Evolutionary conservation across 768 basidiomycete genomes (phyloP).

Genomic region (Lactifluus piperatus): DNA sequence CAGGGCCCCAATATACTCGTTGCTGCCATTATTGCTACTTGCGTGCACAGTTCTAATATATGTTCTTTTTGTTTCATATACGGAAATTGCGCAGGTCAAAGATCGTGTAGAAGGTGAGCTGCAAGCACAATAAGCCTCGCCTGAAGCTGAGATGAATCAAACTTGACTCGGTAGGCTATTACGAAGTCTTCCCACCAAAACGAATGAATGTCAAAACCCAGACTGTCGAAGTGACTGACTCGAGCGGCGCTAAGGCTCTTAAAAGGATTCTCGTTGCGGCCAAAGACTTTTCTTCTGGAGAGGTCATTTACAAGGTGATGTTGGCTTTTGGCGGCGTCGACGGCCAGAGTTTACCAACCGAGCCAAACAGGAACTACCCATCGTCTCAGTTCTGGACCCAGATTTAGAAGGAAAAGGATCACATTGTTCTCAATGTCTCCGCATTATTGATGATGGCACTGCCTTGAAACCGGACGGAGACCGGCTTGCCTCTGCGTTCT

Average conservation of each 20-base stretch:
- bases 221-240: slow-evolving; percentile 24
- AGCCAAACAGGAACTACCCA: slow-evolving; percentile 56
- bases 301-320: slow-evolving; percentile 66
- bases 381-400: slow-evolving; percentile 60
- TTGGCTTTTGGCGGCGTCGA: neutral
- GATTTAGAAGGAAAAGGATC: slow-evolving; percentile 62
- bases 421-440: slow-evolving; percentile 69
- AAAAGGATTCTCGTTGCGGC: slow-evolving; percentile 45
- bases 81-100: slow-evolving; percentile 42
- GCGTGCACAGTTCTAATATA: slow-evolving; percentile 49
- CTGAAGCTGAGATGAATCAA: slow-evolving; percentile 22
- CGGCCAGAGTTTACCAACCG: neutral
- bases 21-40: slow-evolving; percentile 21
- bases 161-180: slow-evolving; percentile 50
- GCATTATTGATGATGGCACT: slow-evolving; percentile 39
- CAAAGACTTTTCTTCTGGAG: slow-evolving; percentile 61
- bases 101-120: slow-evolving; percentile 68
- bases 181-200: slow-evolving; percentile 67
- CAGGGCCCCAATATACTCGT: slow-evolving; percentile 14
- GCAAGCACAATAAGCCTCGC: slow-evolving; percentile 9
- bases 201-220: slow-evolving; percentile 60
- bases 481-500: slow-evolving; percentile 54
- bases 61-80: slow-evolving; percentile 30
- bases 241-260: slow-evolving; percentile 30
- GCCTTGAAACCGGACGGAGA: slow-evolving; percentile 41